Evolutionary conservation across 129 eudicot species (phyloP), one percentile per base, ranked within the genome.

Genomic region (Centaurea solstitialis): DNA sequence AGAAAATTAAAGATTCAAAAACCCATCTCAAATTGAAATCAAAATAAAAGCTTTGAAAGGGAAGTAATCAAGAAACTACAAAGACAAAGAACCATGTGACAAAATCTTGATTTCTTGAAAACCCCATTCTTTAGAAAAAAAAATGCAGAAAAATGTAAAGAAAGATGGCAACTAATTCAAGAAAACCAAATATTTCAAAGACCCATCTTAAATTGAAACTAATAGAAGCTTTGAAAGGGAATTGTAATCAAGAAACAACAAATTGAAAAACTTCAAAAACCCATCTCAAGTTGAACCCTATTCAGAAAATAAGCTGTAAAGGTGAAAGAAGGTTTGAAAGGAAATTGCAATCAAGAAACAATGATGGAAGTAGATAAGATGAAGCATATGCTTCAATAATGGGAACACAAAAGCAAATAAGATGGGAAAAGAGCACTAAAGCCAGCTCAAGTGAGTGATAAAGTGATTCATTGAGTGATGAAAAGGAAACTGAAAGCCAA

Each of bases 331-430:
- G 45, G 35, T 20, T 38, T 53, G 68, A 35, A 22, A 76, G 7
- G 72, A 76, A 10, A 40, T 12, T 35, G 20, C 22, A 62, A 82
- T 73, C 81, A 73, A 72, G 78, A 73, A 80, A 76, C 47, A 80
- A 76, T 76, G 80, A 76, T 61, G 76, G 76, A 37, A 38, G 79
- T 66, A 22, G 75, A 74, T 81, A 64, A 57, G 62, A 39, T 69
- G 81, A 76, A 65, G 66, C 45, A 43, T 62, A 74, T 87, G 91
- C 88, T 79, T 81, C 87, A 83, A 43, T 80, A 74, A 66, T 87
- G 90, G 87, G 83, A 87, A 78, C 90, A 87, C 50, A 72, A 64
- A 38, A 79, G 80, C 70, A 65, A 69, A 74, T 39, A 71, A 73
- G 76, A 76, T 47, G 79, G 57, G 73, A 76, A 69, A 39, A 40